Base-by-base conservation (phyloP, 345 rosid species). In the Murraya paniculata region DNA sequence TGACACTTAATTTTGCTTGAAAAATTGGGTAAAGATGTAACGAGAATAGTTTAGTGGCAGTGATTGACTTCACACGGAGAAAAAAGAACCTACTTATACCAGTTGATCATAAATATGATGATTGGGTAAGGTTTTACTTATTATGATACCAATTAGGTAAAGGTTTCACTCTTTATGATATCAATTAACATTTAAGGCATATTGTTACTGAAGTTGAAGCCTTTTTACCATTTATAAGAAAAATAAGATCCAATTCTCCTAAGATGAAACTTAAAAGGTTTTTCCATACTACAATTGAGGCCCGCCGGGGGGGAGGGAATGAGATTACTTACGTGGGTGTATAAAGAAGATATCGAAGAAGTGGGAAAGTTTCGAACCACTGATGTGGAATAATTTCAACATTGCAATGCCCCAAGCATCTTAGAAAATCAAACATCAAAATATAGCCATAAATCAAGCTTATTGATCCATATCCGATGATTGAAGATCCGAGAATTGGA, bases 361-460 rank as follows among this genome's bases (percentile, higher is more conserved):
- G 76, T 3, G 98, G 96, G n/a, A 93, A 78, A 33, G 33, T 68
- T 74, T 86, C 78, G 27, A 94, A 91, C 33, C 90, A 69, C 75
- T 81, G 82, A 72, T 91, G 78, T 7, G 99, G 88, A 78, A 93
- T 83, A 81, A 94, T 67, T 73, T 93, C 99, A 48, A 91, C 90
- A 83, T 97, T 97, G 76, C 86, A 89, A 75, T 97, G 97, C 10
- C 97, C 98, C 84, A 92, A 77, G 71, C 97, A 94, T 80, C 95
- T 91, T 28, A 92, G 75, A 79, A 82, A 90, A 88, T 97, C 99
- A 73, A 94, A 97, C 6, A 53, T 78, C 59, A 88, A 35, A 73
- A 90, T 74, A 78, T 97, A 91, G 60, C 87, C 89, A 81, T 88
- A 91, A 65, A 91, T 79, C 74, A 84, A 55, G 81, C 84, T 81